phyloP scores from a whole-genome alignment of 495 filamentous ascomycete genomes.

The Cladorrhinum samala region DNA sequence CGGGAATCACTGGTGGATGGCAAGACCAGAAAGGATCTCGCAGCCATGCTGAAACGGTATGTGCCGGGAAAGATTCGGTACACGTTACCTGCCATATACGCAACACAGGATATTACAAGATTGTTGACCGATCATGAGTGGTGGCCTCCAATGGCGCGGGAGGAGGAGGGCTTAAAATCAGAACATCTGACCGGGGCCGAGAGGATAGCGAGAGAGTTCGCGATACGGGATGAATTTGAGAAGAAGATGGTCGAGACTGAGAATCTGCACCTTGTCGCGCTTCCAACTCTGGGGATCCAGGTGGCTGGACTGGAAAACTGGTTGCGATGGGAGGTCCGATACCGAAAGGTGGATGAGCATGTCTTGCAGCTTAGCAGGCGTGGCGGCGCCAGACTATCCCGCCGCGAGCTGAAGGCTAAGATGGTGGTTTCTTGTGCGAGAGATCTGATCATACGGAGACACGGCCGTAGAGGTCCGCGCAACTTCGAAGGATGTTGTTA shows the following conservation, averaged over 20 bases:
- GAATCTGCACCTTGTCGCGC: slow-evolving; percentile 35
- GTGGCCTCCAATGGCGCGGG: slow-evolving; percentile 14
- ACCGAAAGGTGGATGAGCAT: slow-evolving; percentile 36
- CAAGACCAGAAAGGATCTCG: slow-evolving; percentile 20
- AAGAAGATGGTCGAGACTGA: neutral
- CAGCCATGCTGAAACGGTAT: slow-evolving; percentile 29
- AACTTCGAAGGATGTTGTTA: neutral
- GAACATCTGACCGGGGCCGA: neutral
- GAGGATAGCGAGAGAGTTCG: neutral
- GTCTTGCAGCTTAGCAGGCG: slow-evolving; percentile 17
- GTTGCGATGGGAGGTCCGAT: slow-evolving; percentile 43
- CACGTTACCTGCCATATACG: slow-evolving; percentile 48
- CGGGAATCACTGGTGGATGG: slow-evolving; percentile 28
- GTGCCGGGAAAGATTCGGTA: slow-evolving; percentile 49
- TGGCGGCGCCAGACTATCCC: neutral
- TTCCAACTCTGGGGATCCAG: slow-evolving; percentile 46
- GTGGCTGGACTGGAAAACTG: slow-evolving; percentile 28
- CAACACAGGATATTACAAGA: slow-evolving; percentile 16
- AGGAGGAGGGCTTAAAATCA: neutral
- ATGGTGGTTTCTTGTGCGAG: neutral
- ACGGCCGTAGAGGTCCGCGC: neutral
- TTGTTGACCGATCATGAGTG: slow-evolving; percentile 13
- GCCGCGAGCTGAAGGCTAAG: neutral
- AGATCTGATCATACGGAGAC: neutral
- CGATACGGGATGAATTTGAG: neutral